Evolutionary conservation across 768 basidiomycete species (phyloP).

Genomic region (Suillus discolor): DNA sequence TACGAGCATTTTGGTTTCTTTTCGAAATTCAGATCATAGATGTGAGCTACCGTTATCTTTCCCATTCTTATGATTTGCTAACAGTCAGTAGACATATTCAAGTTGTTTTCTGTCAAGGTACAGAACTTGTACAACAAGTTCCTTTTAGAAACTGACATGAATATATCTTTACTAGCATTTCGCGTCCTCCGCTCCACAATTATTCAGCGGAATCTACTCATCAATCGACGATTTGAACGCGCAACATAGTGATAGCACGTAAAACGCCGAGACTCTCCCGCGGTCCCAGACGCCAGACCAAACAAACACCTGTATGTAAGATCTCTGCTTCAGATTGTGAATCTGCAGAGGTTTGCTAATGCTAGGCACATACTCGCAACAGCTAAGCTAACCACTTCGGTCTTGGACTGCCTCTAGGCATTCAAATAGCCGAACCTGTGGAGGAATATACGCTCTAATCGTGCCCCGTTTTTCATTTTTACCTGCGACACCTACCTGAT

Average conservation of each 20-base stretch:
- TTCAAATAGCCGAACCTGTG: constrained; percentile 8
- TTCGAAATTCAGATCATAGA: no score
- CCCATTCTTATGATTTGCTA: neutral
- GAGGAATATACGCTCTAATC: no score
- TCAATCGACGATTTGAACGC: neutral
- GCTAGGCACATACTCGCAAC: neutral
- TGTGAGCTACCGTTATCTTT: neutral
- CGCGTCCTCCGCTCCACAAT: neutral
- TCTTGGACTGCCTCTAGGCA: neutral
- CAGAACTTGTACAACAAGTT: no score
- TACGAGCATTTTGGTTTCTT: neutral
- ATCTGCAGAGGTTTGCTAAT: constrained; percentile 11
- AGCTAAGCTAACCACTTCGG: neutral
- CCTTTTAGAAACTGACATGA: no score
- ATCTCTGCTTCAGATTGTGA: neutral
- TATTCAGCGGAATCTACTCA: no score
- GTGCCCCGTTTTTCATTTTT: neutral
- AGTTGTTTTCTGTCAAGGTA: neutral
- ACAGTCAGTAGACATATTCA: neutral
- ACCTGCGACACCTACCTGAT: neutral
- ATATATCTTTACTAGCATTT: neutral
- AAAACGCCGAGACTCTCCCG: neutral
- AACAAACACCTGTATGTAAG: neutral
- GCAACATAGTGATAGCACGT: neutral
- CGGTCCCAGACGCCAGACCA: neutral